Conservation (phyloP, 768 basidiomycete genomes). For the Tulasnella sp. region DNA sequence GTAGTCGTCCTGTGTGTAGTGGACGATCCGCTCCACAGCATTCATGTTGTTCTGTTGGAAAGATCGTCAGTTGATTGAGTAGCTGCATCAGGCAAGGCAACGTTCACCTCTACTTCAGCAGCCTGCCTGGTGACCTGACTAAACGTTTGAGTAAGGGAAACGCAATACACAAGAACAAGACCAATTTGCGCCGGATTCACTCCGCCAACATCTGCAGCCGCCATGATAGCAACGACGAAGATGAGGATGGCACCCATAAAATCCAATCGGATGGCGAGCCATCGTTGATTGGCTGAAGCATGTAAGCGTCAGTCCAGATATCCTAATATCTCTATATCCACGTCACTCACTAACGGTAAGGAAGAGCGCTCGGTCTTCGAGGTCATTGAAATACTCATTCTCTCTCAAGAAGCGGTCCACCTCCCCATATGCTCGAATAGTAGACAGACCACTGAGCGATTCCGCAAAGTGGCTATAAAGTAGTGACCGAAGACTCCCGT, state of each 20-base stretch:
- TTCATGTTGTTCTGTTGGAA: slow-evolving; percentile 51
- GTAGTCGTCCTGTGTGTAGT: slow-evolving; percentile 45
- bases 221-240: slow-evolving; percentile 60
- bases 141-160: slow-evolving; percentile 46
- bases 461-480: slow-evolving; percentile 75
- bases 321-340: background rate
- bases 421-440: slow-evolving; percentile 66
- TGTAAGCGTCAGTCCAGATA: background rate
- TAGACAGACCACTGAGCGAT: slow-evolving; percentile 60
- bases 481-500: slow-evolving; percentile 62
- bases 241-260: slow-evolving; percentile 54
- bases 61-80: background rate
- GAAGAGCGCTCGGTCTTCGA: slow-evolving; percentile 65
- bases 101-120: slow-evolving; percentile 56
- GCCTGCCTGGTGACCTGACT: slow-evolving; percentile 49
- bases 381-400: slow-evolving; percentile 60
- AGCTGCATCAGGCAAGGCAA: background rate
- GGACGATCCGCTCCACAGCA: slow-evolving; percentile 51
- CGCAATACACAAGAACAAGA: slow-evolving; percentile 55
- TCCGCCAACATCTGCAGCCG: slow-evolving; percentile 46
- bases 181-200: slow-evolving; percentile 64
- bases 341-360: slow-evolving; percentile 40
- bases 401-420: slow-evolving; percentile 52
- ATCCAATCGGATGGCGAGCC: slow-evolving; percentile 67
- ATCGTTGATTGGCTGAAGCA: slow-evolving; percentile 33